Conservation (phyloP, 1,284 basidiomycete genomes). For the Microbotryomycetes sp. region DNA sequence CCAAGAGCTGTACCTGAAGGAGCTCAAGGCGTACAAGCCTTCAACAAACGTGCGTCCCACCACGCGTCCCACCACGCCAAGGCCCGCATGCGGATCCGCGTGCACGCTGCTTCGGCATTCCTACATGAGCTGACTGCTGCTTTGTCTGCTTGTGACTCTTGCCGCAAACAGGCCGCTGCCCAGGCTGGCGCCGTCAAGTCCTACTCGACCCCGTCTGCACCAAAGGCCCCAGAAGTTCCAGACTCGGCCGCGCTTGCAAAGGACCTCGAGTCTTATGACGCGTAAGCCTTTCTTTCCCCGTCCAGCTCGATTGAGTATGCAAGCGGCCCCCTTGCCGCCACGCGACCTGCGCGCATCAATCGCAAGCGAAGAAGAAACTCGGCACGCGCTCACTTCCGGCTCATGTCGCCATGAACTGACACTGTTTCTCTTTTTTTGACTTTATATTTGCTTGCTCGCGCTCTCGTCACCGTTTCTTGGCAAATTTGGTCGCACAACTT, state of each 20-base stretch:
- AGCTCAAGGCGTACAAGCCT: conserved; percentile 46
- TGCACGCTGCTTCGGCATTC: not conserved
- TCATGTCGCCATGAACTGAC: no score
- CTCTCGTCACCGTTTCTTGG: no score
- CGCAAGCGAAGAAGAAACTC: no score
- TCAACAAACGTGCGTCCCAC: conserved; percentile 36
- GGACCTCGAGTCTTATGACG: conserved; percentile 43
- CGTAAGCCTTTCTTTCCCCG: conserved; percentile 20
- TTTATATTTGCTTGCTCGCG: no score
- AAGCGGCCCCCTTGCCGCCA: no score
- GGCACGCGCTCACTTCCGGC: no score
- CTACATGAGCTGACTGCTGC: not conserved
- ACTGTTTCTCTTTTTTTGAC: no score
- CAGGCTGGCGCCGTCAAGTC: conserved; percentile 42
- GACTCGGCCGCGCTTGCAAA: conserved; percentile 42
- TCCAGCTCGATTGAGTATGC: no score
- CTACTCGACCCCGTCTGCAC: conserved; percentile 42
- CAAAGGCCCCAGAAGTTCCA: conserved; percentile 41
- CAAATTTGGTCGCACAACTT: no score
- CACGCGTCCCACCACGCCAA: not conserved
- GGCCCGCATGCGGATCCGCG: not conserved
- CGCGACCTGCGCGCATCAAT: no score
- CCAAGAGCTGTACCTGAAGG: conserved; percentile 45
- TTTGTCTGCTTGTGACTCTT: not conserved
- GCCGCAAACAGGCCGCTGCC: conserved; percentile 9